Evolutionary conservation across 495 filamentous ascomycete species (phyloP).

Genomic region (Penicillium canescens): DNA sequence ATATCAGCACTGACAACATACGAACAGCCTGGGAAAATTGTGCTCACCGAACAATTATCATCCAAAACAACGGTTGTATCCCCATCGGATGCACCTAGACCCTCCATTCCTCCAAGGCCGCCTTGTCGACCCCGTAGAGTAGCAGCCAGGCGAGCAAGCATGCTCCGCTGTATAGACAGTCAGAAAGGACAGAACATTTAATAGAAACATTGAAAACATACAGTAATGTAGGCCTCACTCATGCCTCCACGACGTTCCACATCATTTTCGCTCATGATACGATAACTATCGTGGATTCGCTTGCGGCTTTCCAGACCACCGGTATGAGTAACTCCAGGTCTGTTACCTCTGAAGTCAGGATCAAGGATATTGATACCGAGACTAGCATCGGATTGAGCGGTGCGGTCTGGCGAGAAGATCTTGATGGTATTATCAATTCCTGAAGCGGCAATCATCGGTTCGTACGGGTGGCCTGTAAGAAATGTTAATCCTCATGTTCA

Average conservation of each 20-base stretch:
- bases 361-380: constrained; percentile 56
- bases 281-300: constrained; percentile 60
- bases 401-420: constrained; percentile 67
- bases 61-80: constrained; percentile 33
- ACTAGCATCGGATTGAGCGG: constrained; percentile 58
- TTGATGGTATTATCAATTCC: constrained; percentile 79
- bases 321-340: constrained; percentile 18
- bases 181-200: constrained; percentile 3
- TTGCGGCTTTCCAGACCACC: constrained; percentile 57
- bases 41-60: constrained; percentile 46
- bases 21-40: background rate
- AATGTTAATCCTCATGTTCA: background rate
- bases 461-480: constrained; percentile 66
- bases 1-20: background rate
- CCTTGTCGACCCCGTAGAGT: constrained; percentile 41
- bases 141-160: constrained; percentile 57
- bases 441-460: constrained; percentile 67
- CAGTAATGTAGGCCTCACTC: constrained; percentile 63
- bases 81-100: background rate
- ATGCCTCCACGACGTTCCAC: constrained; percentile 60
- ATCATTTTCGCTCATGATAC: constrained; percentile 67
- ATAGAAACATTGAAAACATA: constrained; percentile 32
- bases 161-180: constrained; percentile 49
- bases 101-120: constrained; percentile 13
- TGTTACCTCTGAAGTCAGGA: constrained; percentile 39